Conservation (phyloP, 106 monocot genomes). For the Apostasia shenzhenica region DNA sequence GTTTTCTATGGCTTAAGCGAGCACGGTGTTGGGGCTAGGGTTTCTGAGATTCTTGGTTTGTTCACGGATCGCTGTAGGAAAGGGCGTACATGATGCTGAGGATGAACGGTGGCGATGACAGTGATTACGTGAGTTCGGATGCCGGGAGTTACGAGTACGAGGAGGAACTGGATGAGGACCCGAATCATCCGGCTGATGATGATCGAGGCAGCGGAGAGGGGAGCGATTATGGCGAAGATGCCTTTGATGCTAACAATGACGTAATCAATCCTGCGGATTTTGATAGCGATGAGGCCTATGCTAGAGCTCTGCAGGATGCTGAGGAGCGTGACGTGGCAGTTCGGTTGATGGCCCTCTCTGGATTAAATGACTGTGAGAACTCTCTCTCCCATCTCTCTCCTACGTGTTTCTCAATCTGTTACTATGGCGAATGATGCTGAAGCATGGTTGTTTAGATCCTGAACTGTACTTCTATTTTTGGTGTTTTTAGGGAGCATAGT, state of each 20-base stretch:
- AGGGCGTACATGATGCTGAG: constrained; percentile 94
- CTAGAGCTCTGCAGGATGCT: constrained; percentile 81
- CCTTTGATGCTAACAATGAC: constrained; percentile 58
- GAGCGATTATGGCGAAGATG: constrained; percentile 70
- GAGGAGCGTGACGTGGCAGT: constrained; percentile 66
- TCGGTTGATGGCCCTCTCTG: constrained; percentile 72
- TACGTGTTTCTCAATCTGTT: not conserved
- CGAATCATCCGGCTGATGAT: constrained; percentile 10
- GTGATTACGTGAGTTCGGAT: constrained; percentile 36
- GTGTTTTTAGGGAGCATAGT: constrained; percentile 3
- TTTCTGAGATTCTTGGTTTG: not conserved
- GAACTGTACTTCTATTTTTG: not conserved
- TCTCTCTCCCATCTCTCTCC: not conserved
- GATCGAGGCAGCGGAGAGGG: constrained; percentile 33
- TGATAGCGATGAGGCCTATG: constrained; percentile 76
- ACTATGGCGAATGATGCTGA: too few relatives aligned
- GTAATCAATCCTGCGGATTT: constrained; percentile 56
- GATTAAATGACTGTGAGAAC: constrained; percentile 67
- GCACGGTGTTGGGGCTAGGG: not conserved
- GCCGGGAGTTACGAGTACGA: constrained; percentile 43
- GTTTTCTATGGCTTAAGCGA: not conserved
- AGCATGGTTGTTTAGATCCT: not conserved
- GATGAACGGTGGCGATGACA: constrained; percentile 36
- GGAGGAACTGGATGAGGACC: constrained; percentile 27
- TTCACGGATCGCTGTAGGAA: constrained; percentile 44